Conservation (phyloP, 352 stramenopile genomes). For the Pythium brachiatum region DNA sequence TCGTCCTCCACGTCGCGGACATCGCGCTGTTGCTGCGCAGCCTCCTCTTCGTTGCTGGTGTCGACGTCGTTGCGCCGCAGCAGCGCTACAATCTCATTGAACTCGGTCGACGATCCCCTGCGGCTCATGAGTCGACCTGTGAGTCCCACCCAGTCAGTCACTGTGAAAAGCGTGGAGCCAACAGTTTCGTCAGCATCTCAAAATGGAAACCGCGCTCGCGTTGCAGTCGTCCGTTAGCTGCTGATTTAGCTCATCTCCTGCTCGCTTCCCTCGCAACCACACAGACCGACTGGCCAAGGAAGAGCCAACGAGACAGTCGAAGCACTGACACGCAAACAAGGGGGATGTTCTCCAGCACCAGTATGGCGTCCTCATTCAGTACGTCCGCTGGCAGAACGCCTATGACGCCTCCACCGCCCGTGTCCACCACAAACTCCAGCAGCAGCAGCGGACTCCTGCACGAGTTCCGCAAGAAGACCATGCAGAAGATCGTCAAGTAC, state of each 20-base stretch:
- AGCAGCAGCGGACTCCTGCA: constrained; percentile 38
- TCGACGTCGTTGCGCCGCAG: constrained; percentile 48
- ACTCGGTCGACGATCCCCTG: constrained; percentile 11
- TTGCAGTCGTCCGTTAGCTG: background rate
- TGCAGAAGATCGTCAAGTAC: constrained; percentile 40
- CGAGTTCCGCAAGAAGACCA: constrained; percentile 54
- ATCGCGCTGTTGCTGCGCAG: constrained; percentile 23
- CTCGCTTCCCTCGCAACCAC: background rate
- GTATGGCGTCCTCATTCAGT: background rate
- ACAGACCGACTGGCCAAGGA: background rate
- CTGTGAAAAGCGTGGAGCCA: background rate
- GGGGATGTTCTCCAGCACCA: background rate
- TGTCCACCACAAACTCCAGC: background rate
- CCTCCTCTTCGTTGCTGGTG: constrained; percentile 1
- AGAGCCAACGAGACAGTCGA: background rate
- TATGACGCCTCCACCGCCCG: constrained; percentile 9
- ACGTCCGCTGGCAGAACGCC: background rate
- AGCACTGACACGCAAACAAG: background rate
- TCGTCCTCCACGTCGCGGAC: constrained; percentile 45
- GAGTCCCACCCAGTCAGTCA: background rate
- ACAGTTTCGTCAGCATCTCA: constrained; percentile 1
- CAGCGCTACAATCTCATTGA: constrained; percentile 57
- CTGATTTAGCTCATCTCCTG: constrained; percentile 3
- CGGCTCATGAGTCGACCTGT: background rate
- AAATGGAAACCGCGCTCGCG: background rate